Percentiles rank a stretch among this genome's conserved stretches.
Evolutionary conservation across 2,329 filamentous ascomycete species (phyloP).

Genomic region (Amphichorda felina): DNA sequence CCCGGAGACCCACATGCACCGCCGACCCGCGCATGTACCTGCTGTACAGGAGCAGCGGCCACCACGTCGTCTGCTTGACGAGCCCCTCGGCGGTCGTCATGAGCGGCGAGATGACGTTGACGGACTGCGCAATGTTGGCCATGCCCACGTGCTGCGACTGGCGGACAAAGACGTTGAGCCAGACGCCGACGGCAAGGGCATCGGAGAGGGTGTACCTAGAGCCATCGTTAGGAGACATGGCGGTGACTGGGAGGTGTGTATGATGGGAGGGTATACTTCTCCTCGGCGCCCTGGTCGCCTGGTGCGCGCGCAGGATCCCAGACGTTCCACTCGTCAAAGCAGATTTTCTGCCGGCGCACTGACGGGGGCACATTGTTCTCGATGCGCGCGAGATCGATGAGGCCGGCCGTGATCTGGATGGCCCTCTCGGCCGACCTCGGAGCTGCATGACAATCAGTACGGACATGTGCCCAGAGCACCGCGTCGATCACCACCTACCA

Average conservation of each 20-base stretch:
- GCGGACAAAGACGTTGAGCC: slow-evolving; percentile 66
- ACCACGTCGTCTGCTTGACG: slow-evolving; percentile 64
- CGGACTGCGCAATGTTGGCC: slow-evolving; percentile 67
- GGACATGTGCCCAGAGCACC: no score
- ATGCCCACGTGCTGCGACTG: slow-evolving; percentile 62
- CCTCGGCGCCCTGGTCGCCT: slow-evolving; percentile 61
- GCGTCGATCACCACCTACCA: no score
- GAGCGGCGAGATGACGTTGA: slow-evolving; percentile 67
- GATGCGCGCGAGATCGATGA: slow-evolving; percentile 64
- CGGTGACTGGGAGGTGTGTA: no score
- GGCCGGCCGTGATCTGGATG: slow-evolving; percentile 19
- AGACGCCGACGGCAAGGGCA: slow-evolving; percentile 61
- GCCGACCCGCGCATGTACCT: slow-evolving; percentile 59
- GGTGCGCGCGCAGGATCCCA: slow-evolving; percentile 65
- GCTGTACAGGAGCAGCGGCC: slow-evolving; percentile 56
- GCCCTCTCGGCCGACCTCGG: not conserved
- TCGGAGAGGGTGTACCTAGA: slow-evolving; percentile 57
- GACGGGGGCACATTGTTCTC: slow-evolving; percentile 49
- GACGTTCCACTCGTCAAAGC: slow-evolving; percentile 80
- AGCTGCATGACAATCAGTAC: slow-evolving; percentile 2
- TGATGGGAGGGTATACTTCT: slow-evolving; percentile 27
- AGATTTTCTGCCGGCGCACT: slow-evolving; percentile 56
- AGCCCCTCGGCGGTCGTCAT: slow-evolving; percentile 58
- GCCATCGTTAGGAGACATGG: no score
- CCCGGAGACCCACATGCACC: slow-evolving; percentile 52